phyloP scores from a whole-genome alignment of 2,329 filamentous ascomycete genomes.

The Podosphaera xanthii region DNA sequence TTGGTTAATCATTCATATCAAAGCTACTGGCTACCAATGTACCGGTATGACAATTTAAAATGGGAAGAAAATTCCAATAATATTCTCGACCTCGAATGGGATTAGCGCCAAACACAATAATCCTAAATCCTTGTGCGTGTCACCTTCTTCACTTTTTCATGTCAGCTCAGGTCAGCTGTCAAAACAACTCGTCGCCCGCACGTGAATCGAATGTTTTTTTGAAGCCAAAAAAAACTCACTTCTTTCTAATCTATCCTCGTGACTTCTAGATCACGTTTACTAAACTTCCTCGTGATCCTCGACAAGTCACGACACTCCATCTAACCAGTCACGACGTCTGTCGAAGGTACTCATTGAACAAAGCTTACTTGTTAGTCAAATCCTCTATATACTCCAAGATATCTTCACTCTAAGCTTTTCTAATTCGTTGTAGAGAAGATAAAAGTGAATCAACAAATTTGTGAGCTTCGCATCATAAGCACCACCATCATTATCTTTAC shows the following conservation, averaged over 20 bases:
- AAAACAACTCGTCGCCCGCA: background rate
- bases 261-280: conserved; percentile 1
- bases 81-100: background rate
- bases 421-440: background rate
- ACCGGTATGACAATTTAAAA: no score
- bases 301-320: background rate
- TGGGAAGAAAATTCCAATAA: no score
- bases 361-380: background rate
- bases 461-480: background rate
- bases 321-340: background rate
- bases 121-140: background rate
- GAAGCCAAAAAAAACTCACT: background rate
- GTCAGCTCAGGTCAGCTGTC: background rate
- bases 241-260: background rate
- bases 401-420: background rate
- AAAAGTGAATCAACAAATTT: background rate
- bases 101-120: background rate
- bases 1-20: no score
- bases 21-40: no score
- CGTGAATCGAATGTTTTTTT: background rate
- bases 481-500: background rate
- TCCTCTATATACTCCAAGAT: background rate
- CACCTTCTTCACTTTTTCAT: background rate
- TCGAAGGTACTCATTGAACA: background rate
- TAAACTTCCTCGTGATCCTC: conserved; percentile 1